Evolutionary conservation across 2,329 filamentous ascomycete species (phyloP).

Genomic region (Clonostachys rhizophaga): DNA sequence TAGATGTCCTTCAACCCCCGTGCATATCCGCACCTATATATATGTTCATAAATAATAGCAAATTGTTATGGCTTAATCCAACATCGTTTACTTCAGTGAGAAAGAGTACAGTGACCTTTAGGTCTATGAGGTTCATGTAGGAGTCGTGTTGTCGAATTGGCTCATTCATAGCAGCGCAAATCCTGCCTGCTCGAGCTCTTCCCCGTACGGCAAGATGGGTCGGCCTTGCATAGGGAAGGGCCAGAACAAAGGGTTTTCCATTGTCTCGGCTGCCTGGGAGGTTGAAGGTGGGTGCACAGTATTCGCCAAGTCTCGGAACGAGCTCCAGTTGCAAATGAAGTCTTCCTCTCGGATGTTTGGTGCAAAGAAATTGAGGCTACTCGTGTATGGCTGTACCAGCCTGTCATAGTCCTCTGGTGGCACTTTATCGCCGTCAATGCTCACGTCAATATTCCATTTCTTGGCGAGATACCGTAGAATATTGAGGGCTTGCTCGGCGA

Average conservation of each 20-base stretch:
- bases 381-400: conserved; percentile 39
- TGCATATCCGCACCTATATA: no score
- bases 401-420: conserved; percentile 29
- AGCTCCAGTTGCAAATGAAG: conserved; percentile 41
- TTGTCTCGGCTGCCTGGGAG: conserved; percentile 21
- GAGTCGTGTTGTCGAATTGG: background rate
- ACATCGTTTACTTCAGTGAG: no score
- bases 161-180: conserved; percentile 33
- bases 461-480: conserved; percentile 53
- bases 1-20: no score
- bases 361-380: conserved; percentile 52
- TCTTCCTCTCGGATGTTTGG: conserved; percentile 43
- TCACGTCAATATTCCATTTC: conserved; percentile 54
- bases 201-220: conserved; percentile 43
- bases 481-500: conserved; percentile 55
- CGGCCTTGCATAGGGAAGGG: conserved; percentile 56
- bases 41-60: no score
- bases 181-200: conserved; percentile 43
- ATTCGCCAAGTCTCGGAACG: conserved; percentile 2
- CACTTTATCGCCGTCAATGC: conserved; percentile 26
- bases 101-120: no score
- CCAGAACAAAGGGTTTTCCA: conserved; percentile 55
- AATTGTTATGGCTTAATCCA: no score
- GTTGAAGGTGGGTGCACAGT: background rate
- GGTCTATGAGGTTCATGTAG: background rate